Evolutionary conservation across 495 filamentous ascomycete genomes (phyloP).

Genomic region (Astrothelium macrocarpum): DNA sequence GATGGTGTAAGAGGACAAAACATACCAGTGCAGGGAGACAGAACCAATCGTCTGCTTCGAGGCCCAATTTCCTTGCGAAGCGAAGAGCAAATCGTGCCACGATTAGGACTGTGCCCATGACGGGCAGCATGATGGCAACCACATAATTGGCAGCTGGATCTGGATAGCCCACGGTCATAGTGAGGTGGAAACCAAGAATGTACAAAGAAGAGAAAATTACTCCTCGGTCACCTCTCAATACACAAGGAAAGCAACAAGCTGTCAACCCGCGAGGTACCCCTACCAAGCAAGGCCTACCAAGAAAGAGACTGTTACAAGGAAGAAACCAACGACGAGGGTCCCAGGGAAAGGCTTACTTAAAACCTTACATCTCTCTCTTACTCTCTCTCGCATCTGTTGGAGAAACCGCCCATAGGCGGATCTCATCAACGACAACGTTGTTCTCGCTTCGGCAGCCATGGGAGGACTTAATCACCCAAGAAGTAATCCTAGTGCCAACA

Average conservation of each 20-base stretch:
- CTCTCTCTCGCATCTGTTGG: not conserved
- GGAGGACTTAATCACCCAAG: not conserved
- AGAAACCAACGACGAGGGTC: not conserved
- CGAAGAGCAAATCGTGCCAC: not conserved
- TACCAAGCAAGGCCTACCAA: not conserved
- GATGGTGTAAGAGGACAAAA: not conserved
- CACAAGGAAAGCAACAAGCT: not conserved
- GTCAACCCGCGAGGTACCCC: not conserved
- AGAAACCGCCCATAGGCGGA: not conserved
- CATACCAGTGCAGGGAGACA: not conserved
- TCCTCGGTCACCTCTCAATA: too few species aligned
- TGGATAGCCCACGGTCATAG: not conserved
- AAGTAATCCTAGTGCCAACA: too few species aligned
- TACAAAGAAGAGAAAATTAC: not conserved
- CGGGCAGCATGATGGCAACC: not conserved
- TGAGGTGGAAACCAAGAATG: not conserved
- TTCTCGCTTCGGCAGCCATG: not conserved
- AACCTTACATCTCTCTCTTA: not conserved
- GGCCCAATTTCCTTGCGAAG: not conserved
- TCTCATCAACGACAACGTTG: not conserved
- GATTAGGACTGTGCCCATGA: not conserved
- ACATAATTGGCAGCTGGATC: slow-evolving; percentile 2
- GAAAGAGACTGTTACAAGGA: not conserved
- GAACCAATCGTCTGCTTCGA: not conserved
- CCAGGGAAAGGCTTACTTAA: not conserved